Evolutionary conservation across 1,139 yeast species (phyloP), one percentile per base, ranked within the genome.

Genomic region (Blastobotrys serpentis): DNA sequence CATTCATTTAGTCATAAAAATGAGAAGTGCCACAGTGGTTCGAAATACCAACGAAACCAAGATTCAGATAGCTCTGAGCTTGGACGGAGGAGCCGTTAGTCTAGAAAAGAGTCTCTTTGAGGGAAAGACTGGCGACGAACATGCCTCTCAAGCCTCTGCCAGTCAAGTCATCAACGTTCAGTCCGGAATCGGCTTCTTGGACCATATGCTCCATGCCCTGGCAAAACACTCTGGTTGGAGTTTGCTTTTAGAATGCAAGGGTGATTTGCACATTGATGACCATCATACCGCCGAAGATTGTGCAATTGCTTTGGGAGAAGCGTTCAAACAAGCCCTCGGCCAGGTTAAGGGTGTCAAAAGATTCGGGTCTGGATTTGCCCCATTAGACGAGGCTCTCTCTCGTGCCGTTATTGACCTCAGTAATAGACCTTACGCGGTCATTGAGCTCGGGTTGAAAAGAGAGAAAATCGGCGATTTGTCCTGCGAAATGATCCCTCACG

Each of bases 151-250:
- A 65, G 59, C 71, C 44, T 75, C 86, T 0, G 68, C 77, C 2
- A 70, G 84, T 2, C 98, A 92, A 66, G 73, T 77, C 10, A 89
- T 92, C 54, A 74, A 79, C 42, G 81, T 92, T 49, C 87, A 87
- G 61, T 86, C 98, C 0, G 98, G 98, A 39, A 79, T 92, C 49
- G 98, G 98, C 1, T 92, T 92, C 65, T 73, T 92, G 53, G 98
- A 92, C 71, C 98, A 92, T 68, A 92, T 92, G 98, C 74, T 92
- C 41, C 97, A 90, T 63, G 98, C 98, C 0, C 75, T 92, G 58
- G 97, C 98, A 39, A 92, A 92, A 65, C 98, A 92, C 68, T 76
- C 94, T 1, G 98, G 98, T 11, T 92, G 98, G 98, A 87, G 96
- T 17, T 68, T 92, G 53, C 74, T 86, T 29, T 78, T 92, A 22